Base-by-base conservation (phyloP, 148 eudicot species). In the Salicornia ramosissima region DNA sequence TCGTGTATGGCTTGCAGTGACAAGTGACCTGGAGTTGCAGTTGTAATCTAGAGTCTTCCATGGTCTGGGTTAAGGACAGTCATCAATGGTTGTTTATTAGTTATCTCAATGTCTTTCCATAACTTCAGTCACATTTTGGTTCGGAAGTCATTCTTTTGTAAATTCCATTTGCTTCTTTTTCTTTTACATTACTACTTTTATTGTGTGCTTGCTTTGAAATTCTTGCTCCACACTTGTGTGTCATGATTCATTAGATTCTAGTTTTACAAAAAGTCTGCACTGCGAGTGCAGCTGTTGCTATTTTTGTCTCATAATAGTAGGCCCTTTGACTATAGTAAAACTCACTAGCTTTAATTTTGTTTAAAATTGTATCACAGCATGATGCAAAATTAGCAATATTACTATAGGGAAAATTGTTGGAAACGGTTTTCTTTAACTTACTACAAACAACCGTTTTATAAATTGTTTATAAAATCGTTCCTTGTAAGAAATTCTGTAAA, bases 21-120 rank as follows among this genome's bases (percentile, higher is more conserved):
- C 42, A 26, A 66, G 25, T 47, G 53, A 16, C 4, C n/a, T 45
- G 69, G 67, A 47, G 47, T 45, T 12, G n/a, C 43, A 53, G 62
- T 30, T 22, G 16, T 9, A 18, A 15, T 59, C 4, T 5, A 18
- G 64, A 33, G 40, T 59, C 24, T 15, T 31, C 11, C 24, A 12
- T 19, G 28, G 39, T 63, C 24, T 63, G 0, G 39, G 18, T 61
- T 34, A 36, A n/a, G 67, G 50, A 63, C 11, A 6, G n/a, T 63
- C 18, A 12, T 63, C 47, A 63, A 24, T 22, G 29, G 65, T 62
- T 10, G 43, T 10, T 62, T 34, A 34, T 22, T 18, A 62, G 36
- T 36, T 21, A 22, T 39, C 12, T 39, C 8, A 36, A 36, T 36
- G 40, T 50, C n/a, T 50, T 49, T 67, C 58, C 33, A 31, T 29